Evolutionary conservation across 2,329 filamentous ascomycete genomes (phyloP).

Genomic region (Neobulgaria alba): DNA sequence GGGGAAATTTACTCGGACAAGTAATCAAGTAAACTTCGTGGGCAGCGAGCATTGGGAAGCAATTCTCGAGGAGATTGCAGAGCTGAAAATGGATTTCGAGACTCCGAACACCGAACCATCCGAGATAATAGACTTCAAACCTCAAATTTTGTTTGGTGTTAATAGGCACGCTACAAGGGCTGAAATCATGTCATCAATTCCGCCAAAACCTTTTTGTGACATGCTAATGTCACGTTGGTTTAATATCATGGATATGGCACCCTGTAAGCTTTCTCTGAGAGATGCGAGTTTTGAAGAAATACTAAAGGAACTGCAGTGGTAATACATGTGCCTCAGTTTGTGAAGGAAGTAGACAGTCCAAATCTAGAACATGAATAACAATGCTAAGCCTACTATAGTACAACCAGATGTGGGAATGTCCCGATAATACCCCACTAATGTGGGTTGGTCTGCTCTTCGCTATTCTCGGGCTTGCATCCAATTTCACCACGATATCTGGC

Average conservation of each 20-base stretch:
- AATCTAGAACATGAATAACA: constrained; percentile 1
- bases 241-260: constrained; percentile 41
- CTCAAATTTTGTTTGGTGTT: constrained; percentile 8
- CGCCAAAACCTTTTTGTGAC: constrained; percentile 38
- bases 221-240: constrained; percentile 45
- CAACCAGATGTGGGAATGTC: constrained; percentile 16
- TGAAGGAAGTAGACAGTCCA: constrained; percentile 29
- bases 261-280: constrained; percentile 32
- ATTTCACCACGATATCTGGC: constrained; percentile 29
- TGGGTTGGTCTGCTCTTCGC: constrained; percentile 41
- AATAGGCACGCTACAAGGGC: constrained; percentile 26
- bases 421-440: constrained; percentile 30
- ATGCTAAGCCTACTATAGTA: constrained; percentile 12
- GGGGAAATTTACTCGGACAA: constrained; percentile 5
- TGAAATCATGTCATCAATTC: constrained; percentile 39
- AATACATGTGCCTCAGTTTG: constrained; percentile 47
- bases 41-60: constrained; percentile 50
- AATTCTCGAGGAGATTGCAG: constrained; percentile 33
- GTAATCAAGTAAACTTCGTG: constrained; percentile 26
- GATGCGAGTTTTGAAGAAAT: neutral
- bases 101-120: constrained; percentile 2
- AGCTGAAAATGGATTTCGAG: constrained; percentile 12
- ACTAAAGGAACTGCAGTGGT: constrained; percentile 27
- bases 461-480: constrained; percentile 10
- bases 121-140: constrained; percentile 7